Evolutionary conservation across 2,329 filamentous ascomycete genomes (phyloP).

Genomic region (Colletotrichum paranaense): DNA sequence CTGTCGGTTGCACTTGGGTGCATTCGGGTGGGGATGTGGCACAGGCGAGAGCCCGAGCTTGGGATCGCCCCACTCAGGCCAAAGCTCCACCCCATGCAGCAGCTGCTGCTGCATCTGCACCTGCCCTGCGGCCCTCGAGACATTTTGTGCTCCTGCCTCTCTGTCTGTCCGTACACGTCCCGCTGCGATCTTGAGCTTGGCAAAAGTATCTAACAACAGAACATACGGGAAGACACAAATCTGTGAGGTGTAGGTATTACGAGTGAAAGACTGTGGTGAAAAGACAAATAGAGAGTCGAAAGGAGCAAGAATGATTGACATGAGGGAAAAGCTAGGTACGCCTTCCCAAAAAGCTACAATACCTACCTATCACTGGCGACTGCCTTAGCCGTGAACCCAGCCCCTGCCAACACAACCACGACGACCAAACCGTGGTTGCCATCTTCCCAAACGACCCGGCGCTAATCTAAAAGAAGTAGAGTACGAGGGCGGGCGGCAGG

Average conservation of each 20-base stretch:
- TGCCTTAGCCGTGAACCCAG: neutral
- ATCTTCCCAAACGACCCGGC: neutral
- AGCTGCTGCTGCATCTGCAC: neutral
- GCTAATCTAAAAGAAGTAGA: slow-evolving; percentile 11
- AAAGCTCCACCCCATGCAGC: slow-evolving; percentile 5
- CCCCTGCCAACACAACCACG: neutral
- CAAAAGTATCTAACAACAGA: neutral
- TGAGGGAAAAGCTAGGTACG: neutral
- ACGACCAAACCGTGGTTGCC: neutral
- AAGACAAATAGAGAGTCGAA: too few species aligned
- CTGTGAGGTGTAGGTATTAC: too few species aligned
- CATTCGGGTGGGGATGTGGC: neutral
- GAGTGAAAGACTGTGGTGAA: too few species aligned
- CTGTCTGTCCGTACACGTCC: neutral
- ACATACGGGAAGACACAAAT: neutral
- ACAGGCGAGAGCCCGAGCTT: slow-evolving; percentile 10
- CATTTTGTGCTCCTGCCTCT: neutral
- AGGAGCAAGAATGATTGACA: neutral
- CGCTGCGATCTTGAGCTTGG: neutral
- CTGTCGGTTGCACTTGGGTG: slow-evolving; percentile 20
- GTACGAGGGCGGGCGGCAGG: slow-evolving; percentile 7
- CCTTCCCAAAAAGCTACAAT: neutral
- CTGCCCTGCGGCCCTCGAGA: neutral
- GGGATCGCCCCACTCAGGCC: slow-evolving; percentile 17
- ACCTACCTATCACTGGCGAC: neutral